Conservation (phyloP, 108 stramenopile species). For the Cylindrotheca closterium region DNA sequence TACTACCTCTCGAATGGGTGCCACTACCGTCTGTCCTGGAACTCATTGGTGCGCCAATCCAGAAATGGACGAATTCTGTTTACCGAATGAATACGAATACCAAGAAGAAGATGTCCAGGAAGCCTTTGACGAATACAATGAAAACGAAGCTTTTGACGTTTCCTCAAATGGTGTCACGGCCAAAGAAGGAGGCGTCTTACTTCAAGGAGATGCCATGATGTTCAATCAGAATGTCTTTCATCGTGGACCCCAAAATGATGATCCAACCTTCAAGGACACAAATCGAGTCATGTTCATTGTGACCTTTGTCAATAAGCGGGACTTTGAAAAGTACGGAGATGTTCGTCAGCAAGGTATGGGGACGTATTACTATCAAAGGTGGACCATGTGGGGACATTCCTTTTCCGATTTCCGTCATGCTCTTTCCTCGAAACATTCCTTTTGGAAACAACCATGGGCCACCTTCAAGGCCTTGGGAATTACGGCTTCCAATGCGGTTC, state of each 20-base stretch:
- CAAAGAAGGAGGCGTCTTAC: slow-evolving; percentile 23
- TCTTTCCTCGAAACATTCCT: not conserved
- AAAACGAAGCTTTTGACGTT: slow-evolving; percentile 26
- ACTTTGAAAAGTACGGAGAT: slow-evolving; percentile 16
- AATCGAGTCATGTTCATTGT: slow-evolving; percentile 54
- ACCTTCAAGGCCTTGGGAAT: slow-evolving; percentile 8
- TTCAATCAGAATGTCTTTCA: slow-evolving; percentile 57
- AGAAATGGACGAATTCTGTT: slow-evolving; percentile 25
- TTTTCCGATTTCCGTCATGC: slow-evolving; percentile 32
- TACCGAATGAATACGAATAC: slow-evolving; percentile 3
- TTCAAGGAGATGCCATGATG: slow-evolving; percentile 43
- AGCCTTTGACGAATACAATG: slow-evolving; percentile 9
- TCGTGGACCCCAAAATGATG: slow-evolving; percentile 39
- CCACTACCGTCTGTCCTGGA: slow-evolving; percentile 50
- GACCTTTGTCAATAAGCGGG: slow-evolving; percentile 35
- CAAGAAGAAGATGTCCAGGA: slow-evolving; percentile 5
- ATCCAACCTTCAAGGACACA: slow-evolving; percentile 1
- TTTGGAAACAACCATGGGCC: slow-evolving; percentile 14
- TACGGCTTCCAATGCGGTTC: slow-evolving; percentile 12
- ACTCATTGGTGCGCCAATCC: slow-evolving; percentile 51
- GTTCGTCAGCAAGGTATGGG: slow-evolving; percentile 41
- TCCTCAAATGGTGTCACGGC: slow-evolving; percentile 32
- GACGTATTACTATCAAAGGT: slow-evolving; percentile 47
- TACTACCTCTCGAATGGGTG: slow-evolving; percentile 45
- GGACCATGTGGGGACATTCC: slow-evolving; percentile 46